Conservation (phyloP, 78 protist genomes). For the Dictyostelium brefeldianum region DNA sequence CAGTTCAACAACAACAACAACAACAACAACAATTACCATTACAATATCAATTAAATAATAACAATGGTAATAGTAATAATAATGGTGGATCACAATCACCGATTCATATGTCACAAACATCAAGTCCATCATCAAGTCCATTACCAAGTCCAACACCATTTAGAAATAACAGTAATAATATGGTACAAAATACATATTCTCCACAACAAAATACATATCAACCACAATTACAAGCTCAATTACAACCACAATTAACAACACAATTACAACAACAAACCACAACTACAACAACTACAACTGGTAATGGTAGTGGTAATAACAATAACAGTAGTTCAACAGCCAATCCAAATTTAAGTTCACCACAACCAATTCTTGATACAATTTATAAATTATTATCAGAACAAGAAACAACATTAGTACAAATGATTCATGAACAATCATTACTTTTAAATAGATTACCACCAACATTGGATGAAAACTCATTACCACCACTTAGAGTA, state of each 20-base stretch:
- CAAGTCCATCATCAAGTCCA: conserved; percentile 43
- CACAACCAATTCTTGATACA: conserved; percentile 79
- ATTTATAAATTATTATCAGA: conserved; percentile 71
- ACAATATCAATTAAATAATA: conserved; percentile 1
- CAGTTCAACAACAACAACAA: background rate
- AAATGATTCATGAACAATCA: conserved; percentile 80
- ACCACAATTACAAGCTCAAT: background rate
- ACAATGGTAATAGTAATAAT: background rate
- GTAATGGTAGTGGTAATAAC: background rate
- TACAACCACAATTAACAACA: background rate
- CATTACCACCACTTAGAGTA: conserved; percentile 8
- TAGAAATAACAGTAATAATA: background rate
- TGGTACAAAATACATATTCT: background rate
- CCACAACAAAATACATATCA: conserved; percentile 9
- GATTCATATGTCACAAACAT: conserved; percentile 38
- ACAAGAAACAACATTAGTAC: conserved; percentile 58
- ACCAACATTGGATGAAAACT: conserved; percentile 53
- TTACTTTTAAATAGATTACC: conserved; percentile 66
- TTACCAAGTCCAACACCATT: conserved; percentile 58
- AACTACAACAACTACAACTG: conserved; percentile 23
- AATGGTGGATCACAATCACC: conserved; percentile 43
- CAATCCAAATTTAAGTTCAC: conserved; percentile 52
- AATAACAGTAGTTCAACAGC: background rate
- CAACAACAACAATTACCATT: conserved; percentile 10
- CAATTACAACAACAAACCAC: background rate